These are phyloP conservation scores for Ammopiptanthus mongolicus DNA, from an alignment of 306 rosid genomes.

Conservation along the genomic window DNA sequence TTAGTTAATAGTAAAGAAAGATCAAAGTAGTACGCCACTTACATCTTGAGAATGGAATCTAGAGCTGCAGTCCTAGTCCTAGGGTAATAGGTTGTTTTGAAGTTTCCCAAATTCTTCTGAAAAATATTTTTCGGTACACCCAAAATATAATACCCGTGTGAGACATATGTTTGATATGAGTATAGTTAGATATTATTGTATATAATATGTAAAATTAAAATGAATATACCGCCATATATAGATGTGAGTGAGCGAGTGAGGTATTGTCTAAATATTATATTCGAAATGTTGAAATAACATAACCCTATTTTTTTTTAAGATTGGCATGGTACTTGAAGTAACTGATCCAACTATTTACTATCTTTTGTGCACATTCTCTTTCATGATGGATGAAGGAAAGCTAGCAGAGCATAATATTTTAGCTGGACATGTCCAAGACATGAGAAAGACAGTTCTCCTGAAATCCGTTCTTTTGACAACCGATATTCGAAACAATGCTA, in stretches of 20 bases:
- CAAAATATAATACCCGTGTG: no score
- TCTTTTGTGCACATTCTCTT: slow-evolving; percentile 25
- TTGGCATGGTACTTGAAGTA: slow-evolving; percentile 25
- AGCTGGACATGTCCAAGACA: slow-evolving; percentile 47
- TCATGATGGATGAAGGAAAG: slow-evolving; percentile 31
- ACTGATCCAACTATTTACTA: slow-evolving; percentile 18
- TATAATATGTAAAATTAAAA: no score
- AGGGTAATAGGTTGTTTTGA: slow-evolving; percentile 32
- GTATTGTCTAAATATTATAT: no score
- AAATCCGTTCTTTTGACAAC: slow-evolving; percentile 40
- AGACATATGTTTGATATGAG: no score
- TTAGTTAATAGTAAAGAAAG: slow-evolving; percentile 31
- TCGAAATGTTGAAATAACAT: no score
- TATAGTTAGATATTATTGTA: no score
- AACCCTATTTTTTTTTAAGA: background rate
- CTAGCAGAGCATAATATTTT: slow-evolving; percentile 29
- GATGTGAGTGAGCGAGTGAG: no score
- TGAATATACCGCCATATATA: no score
- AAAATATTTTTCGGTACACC: no score
- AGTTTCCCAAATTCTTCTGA: slow-evolving; percentile 25
- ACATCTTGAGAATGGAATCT: slow-evolving; percentile 49
- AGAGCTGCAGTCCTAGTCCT: slow-evolving; percentile 28
- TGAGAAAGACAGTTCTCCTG: slow-evolving; percentile 40
- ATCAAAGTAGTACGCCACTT: slow-evolving; percentile 27
- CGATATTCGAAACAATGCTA: slow-evolving; percentile 33